Evolutionary conservation across 345 rosid species (phyloP), one percentile per base, ranked within the genome.

Genomic region (Kandelia obovata): DNA sequence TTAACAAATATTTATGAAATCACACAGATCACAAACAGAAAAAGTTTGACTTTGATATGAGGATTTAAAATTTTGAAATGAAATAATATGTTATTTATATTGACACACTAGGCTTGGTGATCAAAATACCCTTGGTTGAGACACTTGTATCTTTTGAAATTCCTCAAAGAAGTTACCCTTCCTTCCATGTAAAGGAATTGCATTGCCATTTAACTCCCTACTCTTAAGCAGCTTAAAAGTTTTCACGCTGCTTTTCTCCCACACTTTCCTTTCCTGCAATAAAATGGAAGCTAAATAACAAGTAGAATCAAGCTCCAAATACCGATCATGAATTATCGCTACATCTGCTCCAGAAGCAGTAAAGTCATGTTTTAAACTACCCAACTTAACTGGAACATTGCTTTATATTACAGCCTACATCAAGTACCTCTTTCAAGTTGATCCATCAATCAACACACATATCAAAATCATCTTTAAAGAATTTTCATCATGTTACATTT

Each of bases 161-260:
- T 94, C 97, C 70, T 88, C 87, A 75, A 72, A 65, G 77, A 91
- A 89, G 73, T 77, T 83, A 70, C 71, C 73, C 73, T 75, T 82
- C 68, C 83, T 74, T 67, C 77, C 80, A 61, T 53, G 55, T 51
- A 71, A 61, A 68, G 75, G 37, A 61, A 86, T 69, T 58, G 69
- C 51, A 71, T 77, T 74, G 43, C 97, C 89, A 62, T 78, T 80
- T 73, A 94, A 71, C 84, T 89, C 97, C 76, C 97, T 85, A 10
- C 67, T 74, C 75, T 75, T 78, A 64, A 94, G 82, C 59, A 94
- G 89, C 73, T 71, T 75, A 62, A 81, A 62, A 47, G 82, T 72
- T 74, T 71, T 72, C 67, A 66, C 73, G 51, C 74, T 67, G 25
- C 65, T 62, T 23, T 78, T 72, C 73, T 67, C 56, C 70, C 35